These are phyloP conservation scores for Carallia brachiata DNA, from an alignment of 345 rosid genomes.

Conservation along the genomic window DNA sequence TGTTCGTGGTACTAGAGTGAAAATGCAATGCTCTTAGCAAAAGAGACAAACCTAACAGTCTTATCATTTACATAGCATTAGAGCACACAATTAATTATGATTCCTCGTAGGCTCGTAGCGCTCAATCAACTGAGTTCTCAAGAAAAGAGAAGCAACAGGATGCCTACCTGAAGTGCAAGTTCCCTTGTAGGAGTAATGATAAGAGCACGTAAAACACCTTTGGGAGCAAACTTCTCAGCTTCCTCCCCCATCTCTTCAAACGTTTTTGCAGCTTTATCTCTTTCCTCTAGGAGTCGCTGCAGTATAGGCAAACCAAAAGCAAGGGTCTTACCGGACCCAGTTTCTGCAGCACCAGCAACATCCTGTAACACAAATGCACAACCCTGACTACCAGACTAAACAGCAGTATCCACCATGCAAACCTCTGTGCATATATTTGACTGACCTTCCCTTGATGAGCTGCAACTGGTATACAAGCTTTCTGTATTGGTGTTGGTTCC, in stretches of 20 bases:
- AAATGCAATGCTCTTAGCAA: no score
- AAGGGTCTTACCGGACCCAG: constrained; percentile 98
- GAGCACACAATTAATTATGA: background rate
- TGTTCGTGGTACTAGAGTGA: no score
- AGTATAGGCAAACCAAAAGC: constrained; percentile 95
- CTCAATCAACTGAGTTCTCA: background rate
- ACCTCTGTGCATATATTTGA: constrained; percentile 7
- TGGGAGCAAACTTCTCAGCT: constrained; percentile 62
- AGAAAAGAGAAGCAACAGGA: constrained; percentile 17
- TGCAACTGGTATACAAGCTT: constrained; percentile 82
- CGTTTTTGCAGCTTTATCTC: constrained; percentile 57
- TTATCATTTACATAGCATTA: background rate
- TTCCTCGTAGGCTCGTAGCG: background rate
- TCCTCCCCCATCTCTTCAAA: constrained; percentile 51
- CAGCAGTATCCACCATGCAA: background rate
- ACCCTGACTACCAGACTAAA: constrained; percentile 5
- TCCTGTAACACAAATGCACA: constrained; percentile 49
- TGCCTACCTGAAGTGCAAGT: constrained; percentile 79
- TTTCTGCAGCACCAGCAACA: constrained; percentile 95
- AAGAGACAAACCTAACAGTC: no score
- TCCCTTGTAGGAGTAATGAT: constrained; percentile 95
- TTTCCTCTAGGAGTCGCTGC: constrained; percentile 89
- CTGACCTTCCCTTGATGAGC: constrained; percentile 95
- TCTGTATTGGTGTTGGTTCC: constrained; percentile 91
- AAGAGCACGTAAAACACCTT: constrained; percentile 77